Percentiles rank a stretch among this genome's conserved stretches.
Evolutionary conservation across 805 yeast genomes (phyloP).

Genomic region (Metschnikowia shivogae): DNA sequence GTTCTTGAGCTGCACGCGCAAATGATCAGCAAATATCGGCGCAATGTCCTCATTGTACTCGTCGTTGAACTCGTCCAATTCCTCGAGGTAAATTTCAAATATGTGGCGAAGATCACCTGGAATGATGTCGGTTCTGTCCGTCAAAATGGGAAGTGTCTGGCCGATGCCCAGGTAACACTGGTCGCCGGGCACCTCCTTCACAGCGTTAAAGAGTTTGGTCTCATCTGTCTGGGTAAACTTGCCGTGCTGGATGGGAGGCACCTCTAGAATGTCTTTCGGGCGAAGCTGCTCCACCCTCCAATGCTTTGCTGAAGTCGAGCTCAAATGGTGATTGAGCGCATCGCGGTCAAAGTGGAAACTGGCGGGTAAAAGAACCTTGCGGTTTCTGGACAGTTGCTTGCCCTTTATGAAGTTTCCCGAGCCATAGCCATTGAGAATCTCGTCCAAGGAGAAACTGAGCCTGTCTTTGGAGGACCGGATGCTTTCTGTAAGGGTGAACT

Average conservation of each 20-base stretch:
- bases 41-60: slow-evolving; percentile 9
- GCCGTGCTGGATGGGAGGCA: slow-evolving; percentile 6
- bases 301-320: slow-evolving; percentile 6
- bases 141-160: neutral
- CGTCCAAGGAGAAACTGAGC: neutral
- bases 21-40: slow-evolving; percentile 8
- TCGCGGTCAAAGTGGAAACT: slow-evolving; percentile 5
- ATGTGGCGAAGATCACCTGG: slow-evolving; percentile 6
- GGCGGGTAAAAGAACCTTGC: slow-evolving; percentile 9
- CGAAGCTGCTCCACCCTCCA: slow-evolving; percentile 5
- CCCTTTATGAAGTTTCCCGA: neutral
- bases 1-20: slow-evolving; percentile 9
- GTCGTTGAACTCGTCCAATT: slow-evolving; percentile 7
- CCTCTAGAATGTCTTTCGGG: neutral
- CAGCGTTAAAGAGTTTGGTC: neutral
- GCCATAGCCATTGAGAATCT: slow-evolving; percentile 2
- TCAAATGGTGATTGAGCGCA: slow-evolving; percentile 4
- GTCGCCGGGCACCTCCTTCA: neutral
- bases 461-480: neutral
- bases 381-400: slow-evolving; percentile 1
- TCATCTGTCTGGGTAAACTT: neutral
- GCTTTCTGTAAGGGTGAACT: neutral
- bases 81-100: slow-evolving; percentile 6
- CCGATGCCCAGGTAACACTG: slow-evolving; percentile 1
- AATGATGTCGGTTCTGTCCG: slow-evolving; percentile 5